A percentile compares a stretch with the other conserved stretches of the same genome.
Evolutionary conservation across 176 grass and related monocot species (phyloP).

Genomic region (Miscanthus lutarioriparius): DNA sequence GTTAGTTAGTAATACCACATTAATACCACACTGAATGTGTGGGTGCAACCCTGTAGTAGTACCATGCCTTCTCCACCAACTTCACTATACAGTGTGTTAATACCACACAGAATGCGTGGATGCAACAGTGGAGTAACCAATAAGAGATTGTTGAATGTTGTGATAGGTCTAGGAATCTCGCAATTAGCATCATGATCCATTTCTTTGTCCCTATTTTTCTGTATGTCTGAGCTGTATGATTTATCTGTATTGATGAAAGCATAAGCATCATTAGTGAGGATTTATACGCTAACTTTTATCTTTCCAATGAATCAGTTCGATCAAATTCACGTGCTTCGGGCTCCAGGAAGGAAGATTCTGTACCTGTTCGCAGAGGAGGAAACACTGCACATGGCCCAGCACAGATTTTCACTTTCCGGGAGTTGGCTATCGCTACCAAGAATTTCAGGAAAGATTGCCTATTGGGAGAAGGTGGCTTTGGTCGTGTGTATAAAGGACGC

Average conservation of each 20-base stretch:
- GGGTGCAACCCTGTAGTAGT: slow-evolving; percentile 16
- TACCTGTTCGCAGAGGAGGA: slow-evolving; percentile 55
- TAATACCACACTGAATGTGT: slow-evolving; percentile 32
- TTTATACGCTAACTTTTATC: slow-evolving; percentile 15
- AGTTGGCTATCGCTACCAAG: slow-evolving; percentile 72
- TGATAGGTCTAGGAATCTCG: slow-evolving; percentile 26
- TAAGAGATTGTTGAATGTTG: slow-evolving; percentile 4
- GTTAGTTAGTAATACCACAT: too few relatives aligned
- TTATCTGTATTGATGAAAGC: slow-evolving; percentile 7
- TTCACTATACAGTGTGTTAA: slow-evolving; percentile 31
- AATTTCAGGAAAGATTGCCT: slow-evolving; percentile 84
- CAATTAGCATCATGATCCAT: not conserved
- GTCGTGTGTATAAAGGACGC: slow-evolving; percentile 80
- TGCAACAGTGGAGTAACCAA: not conserved
- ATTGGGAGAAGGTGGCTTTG: slow-evolving; percentile 86
- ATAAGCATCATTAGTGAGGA: slow-evolving; percentile 5
- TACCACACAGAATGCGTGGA: slow-evolving; percentile 1
- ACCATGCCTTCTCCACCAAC: slow-evolving; percentile 46
- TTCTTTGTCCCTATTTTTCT: not conserved
- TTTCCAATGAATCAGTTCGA: slow-evolving; percentile 32
- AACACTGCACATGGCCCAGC: slow-evolving; percentile 50
- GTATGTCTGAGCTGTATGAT: not conserved
- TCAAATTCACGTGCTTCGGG: slow-evolving; percentile 41
- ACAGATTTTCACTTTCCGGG: slow-evolving; percentile 85
- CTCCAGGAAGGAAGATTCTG: slow-evolving; percentile 58